Evolutionary conservation across 371 early-diverging fungal species (phyloP).

Genomic region (Fennellomyces sp.): DNA sequence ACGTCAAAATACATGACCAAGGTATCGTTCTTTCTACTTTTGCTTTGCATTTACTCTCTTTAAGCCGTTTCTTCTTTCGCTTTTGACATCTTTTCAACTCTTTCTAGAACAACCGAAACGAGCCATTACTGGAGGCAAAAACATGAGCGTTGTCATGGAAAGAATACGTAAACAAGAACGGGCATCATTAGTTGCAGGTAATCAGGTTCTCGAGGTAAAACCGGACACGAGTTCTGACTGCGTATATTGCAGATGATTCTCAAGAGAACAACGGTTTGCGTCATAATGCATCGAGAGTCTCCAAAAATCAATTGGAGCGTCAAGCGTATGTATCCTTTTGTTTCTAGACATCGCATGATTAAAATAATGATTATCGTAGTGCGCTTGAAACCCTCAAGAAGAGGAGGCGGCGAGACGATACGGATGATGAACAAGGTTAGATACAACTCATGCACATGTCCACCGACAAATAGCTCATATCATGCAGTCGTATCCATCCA

Average conservation of each 20-base stretch:
- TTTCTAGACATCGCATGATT: background rate
- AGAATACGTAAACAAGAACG: slow-evolving; percentile 14
- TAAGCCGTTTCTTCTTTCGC: background rate
- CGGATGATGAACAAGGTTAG: slow-evolving; percentile 16
- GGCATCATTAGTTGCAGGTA: background rate
- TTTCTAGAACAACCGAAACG: slow-evolving; percentile 7
- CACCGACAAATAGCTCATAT: too few relatives aligned
- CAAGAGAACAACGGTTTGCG: slow-evolving; percentile 1
- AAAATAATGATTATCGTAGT: too few relatives aligned
- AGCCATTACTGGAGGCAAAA: slow-evolving; percentile 13
- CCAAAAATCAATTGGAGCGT: slow-evolving; percentile 34
- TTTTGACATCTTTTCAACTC: too few relatives aligned
- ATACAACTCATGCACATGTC: too few relatives aligned
- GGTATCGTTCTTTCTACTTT: too few relatives aligned
- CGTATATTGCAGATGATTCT: background rate
- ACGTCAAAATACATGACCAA: slow-evolving; percentile 16
- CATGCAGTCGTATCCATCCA: too few relatives aligned
- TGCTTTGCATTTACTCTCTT: background rate
- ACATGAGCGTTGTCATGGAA: slow-evolving; percentile 17
- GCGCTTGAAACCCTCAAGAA: slow-evolving; percentile 26
- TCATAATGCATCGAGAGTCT: slow-evolving; percentile 10
- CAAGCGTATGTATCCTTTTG: slow-evolving; percentile 27
- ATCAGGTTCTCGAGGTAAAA: too few relatives aligned
- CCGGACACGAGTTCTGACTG: background rate
- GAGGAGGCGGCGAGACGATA: slow-evolving; percentile 37